phyloP scores from a whole-genome alignment of 2,329 filamentous ascomycete genomes.

The Venturia effusa region DNA sequence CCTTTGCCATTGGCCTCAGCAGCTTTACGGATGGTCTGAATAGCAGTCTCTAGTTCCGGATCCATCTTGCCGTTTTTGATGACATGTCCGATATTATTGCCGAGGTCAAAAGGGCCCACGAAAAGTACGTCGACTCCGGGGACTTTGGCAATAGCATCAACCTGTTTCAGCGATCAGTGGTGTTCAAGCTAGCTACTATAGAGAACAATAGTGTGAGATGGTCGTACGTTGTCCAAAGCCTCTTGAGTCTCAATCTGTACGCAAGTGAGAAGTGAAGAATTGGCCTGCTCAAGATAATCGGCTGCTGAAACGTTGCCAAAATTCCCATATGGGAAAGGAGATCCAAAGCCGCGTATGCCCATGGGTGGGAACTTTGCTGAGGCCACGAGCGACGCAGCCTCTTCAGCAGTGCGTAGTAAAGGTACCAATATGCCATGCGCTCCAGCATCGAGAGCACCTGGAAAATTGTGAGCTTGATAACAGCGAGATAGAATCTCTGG shows the following conservation, averaged over 20 bases:
- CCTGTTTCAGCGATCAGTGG: too few species aligned
- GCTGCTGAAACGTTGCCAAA: conserved; percentile 25
- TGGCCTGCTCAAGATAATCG: conserved; percentile 45
- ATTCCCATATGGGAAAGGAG: conserved; percentile 40
- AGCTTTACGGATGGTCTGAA: conserved; percentile 39
- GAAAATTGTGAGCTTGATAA: too few species aligned
- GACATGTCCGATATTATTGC: conserved; percentile 46
- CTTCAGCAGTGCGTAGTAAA: conserved; percentile 40
- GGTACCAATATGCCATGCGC: too few species aligned
- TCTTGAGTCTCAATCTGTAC: conserved; percentile 36
- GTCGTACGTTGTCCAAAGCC: conserved; percentile 28
- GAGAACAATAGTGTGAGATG: too few species aligned
- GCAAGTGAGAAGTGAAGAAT: conserved; percentile 41
- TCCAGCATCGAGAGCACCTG: too few species aligned
- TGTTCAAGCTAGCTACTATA: too few species aligned
- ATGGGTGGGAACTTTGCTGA: conserved; percentile 45
- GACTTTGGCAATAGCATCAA: conserved; percentile 40
- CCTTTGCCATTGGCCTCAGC: conserved; percentile 43
- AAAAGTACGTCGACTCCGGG: conserved; percentile 43
- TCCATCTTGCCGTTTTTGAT: conserved; percentile 37
- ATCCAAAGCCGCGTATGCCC: conserved; percentile 45
- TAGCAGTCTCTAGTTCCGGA: conserved; percentile 40
- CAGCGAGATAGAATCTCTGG: too few species aligned
- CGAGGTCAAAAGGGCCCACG: conserved; percentile 45
- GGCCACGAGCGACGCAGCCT: conserved; percentile 40